phyloP scores from a whole-genome alignment of 495 filamentous ascomycete genomes.

The Hypomontagnella monticulosa region DNA sequence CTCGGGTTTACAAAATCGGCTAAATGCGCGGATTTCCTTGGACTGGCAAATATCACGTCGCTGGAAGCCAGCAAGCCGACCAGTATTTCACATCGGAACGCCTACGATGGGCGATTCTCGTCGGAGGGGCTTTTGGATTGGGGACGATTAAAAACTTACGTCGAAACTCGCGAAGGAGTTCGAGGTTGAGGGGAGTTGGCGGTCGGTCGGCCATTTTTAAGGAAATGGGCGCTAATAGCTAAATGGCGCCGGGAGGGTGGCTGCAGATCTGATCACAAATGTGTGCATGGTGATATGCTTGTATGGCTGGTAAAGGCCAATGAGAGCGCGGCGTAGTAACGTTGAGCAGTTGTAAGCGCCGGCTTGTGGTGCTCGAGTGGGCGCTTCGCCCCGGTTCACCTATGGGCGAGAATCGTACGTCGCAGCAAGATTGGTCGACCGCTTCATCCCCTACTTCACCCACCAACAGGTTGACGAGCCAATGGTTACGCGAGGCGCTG shows the following conservation, averaged over 20 bases:
- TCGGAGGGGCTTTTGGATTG: constrained; percentile 15
- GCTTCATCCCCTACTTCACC: constrained; percentile 7
- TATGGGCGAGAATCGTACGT: constrained; percentile 26
- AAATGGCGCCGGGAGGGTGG: constrained; percentile 32
- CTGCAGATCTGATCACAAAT: constrained; percentile 45
- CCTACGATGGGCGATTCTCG: constrained; percentile 36
- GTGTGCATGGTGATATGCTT: constrained; percentile 41
- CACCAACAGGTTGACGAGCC: constrained; percentile 21
- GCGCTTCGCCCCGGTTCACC: constrained; percentile 40
- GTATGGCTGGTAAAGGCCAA: constrained; percentile 38
- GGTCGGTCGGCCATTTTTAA: constrained; percentile 46
- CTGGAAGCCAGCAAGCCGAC: constrained; percentile 36
- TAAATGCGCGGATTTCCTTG: constrained; percentile 35
- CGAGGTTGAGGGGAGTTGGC: constrained; percentile 39
- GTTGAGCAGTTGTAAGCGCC: constrained; percentile 45
- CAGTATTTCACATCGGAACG: constrained; percentile 37
- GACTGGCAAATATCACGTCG: constrained; percentile 29
- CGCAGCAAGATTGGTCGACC: constrained; percentile 39
- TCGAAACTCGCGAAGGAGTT: constrained; percentile 36
- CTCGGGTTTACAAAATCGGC: constrained; percentile 17
- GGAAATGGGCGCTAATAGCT: constrained; percentile 29
- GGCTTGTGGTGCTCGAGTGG: constrained; percentile 38
- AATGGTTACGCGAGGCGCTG: constrained; percentile 32
- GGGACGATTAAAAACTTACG: constrained; percentile 10
- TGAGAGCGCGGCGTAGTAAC: constrained; percentile 34